phyloP scores from a whole-genome alignment of 257 asterid genomes.

The Voacanga thouarsii region DNA sequence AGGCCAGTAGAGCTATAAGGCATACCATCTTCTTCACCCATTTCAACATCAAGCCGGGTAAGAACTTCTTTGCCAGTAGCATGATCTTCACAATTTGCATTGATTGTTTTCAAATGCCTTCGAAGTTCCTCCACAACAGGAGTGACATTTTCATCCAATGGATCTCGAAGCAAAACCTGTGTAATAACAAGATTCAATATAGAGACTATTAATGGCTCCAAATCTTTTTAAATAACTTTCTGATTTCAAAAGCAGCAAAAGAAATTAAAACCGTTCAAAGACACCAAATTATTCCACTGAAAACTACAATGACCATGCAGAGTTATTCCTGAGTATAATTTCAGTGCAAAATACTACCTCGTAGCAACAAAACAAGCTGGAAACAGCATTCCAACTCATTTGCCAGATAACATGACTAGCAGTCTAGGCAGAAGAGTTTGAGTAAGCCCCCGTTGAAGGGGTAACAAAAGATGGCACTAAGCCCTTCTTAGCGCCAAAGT shows the following conservation, averaged over 20 bases:
- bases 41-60: conserved; percentile 59
- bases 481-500: neutral
- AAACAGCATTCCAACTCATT: neutral
- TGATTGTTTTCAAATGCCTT: conserved; percentile 57
- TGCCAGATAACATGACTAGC: neutral
- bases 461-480: neutral
- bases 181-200: conserved; percentile 11
- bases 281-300: neutral
- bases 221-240: neutral
- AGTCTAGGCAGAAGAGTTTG: neutral
- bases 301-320: neutral
- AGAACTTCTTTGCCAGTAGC: conserved; percentile 48
- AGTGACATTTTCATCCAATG: conserved; percentile 63
- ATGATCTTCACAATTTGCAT: conserved; percentile 48
- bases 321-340: neutral
- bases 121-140: conserved; percentile 85
- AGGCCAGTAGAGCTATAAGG: neutral
- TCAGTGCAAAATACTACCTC: neutral
- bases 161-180: conserved; percentile 84
- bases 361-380: neutral
- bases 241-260: neutral
- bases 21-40: conserved; percentile 83
- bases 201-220: neutral
- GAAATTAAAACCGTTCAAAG: neutral
- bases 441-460: neutral